Evolutionary conservation across 1,139 yeast genomes (phyloP), one percentile per base, ranked within the genome.

Genomic region (Saccharomyces hybrid): DNA sequence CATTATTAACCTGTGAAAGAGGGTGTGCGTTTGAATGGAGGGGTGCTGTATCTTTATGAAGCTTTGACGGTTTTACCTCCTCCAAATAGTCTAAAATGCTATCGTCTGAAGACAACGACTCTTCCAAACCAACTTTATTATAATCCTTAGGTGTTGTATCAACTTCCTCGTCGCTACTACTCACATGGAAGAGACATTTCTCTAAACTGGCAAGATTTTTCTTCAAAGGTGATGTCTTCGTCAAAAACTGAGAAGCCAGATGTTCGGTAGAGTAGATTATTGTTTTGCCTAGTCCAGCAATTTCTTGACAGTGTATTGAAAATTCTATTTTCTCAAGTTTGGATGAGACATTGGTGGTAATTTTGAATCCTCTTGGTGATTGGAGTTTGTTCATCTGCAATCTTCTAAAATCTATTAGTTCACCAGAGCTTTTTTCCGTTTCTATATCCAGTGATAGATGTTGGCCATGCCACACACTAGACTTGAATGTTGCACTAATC

Each of bases 331-430:
- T 51, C 29, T 68, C 69, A 1, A 55, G 53, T 7, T 44, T 52
- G 11, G 60, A 55, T 0, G 48, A 48, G 1, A 75, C 34, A 1
- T 55, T 54, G 2, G 67, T 55, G 1, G 56, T 56, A 2, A 76
- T 48, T 4, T 54, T 61, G 54, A 73, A 73, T 2, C 68, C 56
- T 51, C 67, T 71, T 0, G 64, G 58, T 1, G 66, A 63, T 3
- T 53, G 56, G 2, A 75, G 55, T 48, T 71, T 73, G 2, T 63
- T 62, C 2, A 73, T 48, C 2, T 69, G 64, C 1, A 75, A 64
- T 56, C 76, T 69, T 54, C 78, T 66, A 55, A 75, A 78, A 58
- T 76, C 79, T 9, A 75, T 51, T 6, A 77, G 56, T 3, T 55
- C 60, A 0, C 76, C 76, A 7, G 68, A 58, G 2, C 64, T 55